Evolutionary conservation across 768 basidiomycete species (phyloP), one percentile per base, ranked within the genome.

Genomic region (Serendipita indica): DNA sequence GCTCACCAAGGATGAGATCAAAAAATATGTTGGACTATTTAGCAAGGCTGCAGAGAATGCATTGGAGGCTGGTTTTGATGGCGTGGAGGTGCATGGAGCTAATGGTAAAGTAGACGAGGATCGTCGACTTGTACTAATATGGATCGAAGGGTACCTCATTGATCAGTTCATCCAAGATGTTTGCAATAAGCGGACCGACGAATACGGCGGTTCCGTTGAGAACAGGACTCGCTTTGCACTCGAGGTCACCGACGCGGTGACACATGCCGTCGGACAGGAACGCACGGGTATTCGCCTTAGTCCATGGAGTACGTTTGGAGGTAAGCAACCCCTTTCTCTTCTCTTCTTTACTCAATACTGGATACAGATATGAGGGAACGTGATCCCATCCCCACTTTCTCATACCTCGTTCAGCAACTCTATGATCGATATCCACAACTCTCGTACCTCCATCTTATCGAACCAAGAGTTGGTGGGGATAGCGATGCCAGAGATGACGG

Each of bases 181-280:
- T 18, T 72, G 71, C 34, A 85, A 85, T 67, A 64, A 73, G 3
- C 74, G 82, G 14, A 78, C 75, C 4, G 84, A 86, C 65, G 70
- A 74, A 41, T 88, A 83, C 66, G 86, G 86, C 0, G 86, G 86
- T 2, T 76, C 75, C 45, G 69, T 85, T 27, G 77, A 82, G 66
- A 78, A 76, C 59, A 72, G 86, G 3, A 70, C 73, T 1, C 72
- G 78, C 27, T 86, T 88, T 65, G 64, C 68, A 0, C 68, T 82
- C 5, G 79, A 82, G 60, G 71, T 83, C 34, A 65, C 79, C 5
- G 72, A 77, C 34, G 79, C 77, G 1, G 68, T 84, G 1, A 71
- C 69, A 2, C 65, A 72, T 0, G 75, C 76, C 1, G 68, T 86
- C 34, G 84, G 85, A 0, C 66, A 71, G 27, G 74, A 78, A 20